phyloP scores from a whole-genome alignment of 495 filamentous ascomycete genomes.

The Talaromyces borbonicus region DNA sequence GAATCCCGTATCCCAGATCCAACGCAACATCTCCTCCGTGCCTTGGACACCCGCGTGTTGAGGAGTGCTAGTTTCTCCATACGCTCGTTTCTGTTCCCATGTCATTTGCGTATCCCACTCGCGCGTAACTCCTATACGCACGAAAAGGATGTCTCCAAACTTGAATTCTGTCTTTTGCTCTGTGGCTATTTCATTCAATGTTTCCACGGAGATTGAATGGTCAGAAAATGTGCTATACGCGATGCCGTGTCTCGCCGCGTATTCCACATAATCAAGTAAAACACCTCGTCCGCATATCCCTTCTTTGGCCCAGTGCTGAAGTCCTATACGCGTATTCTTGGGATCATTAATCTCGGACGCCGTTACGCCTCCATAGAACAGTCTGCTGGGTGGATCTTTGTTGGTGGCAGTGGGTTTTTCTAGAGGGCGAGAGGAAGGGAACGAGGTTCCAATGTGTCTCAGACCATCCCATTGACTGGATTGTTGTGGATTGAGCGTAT shows the following conservation, averaged over 20 bases:
- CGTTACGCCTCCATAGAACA: conserved; percentile 44
- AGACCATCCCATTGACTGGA: conserved; percentile 69
- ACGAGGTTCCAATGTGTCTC: conserved; percentile 32
- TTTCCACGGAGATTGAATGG: conserved; percentile 27
- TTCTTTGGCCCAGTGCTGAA: conserved; percentile 34
- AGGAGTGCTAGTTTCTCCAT: conserved; percentile 16
- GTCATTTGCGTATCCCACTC: conserved; percentile 30
- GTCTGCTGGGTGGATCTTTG: conserved; percentile 17
- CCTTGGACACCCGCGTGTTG: conserved; percentile 35
- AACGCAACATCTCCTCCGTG: conserved; percentile 29
- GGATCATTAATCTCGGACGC: conserved; percentile 38
- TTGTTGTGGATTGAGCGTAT: conserved; percentile 60
- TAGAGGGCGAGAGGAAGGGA: no score
- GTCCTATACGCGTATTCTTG: conserved; percentile 38
- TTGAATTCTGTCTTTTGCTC: conserved; percentile 30
- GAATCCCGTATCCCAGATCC: conserved; percentile 41
- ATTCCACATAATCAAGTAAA: conserved; percentile 45
- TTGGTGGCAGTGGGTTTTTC: conserved; percentile 21
- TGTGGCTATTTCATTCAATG: conserved; percentile 29
- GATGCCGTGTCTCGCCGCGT: conserved; percentile 30
- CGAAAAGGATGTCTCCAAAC: conserved; percentile 44
- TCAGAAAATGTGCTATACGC: conserved; percentile 27
- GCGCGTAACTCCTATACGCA: conserved; percentile 35
- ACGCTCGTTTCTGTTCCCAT: conserved; percentile 25
- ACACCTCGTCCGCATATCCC: conserved; percentile 45